These are phyloP conservation scores for Gastrolobium villosum DNA, from an alignment of 306 rosid genomes.

Conservation along the genomic window DNA sequence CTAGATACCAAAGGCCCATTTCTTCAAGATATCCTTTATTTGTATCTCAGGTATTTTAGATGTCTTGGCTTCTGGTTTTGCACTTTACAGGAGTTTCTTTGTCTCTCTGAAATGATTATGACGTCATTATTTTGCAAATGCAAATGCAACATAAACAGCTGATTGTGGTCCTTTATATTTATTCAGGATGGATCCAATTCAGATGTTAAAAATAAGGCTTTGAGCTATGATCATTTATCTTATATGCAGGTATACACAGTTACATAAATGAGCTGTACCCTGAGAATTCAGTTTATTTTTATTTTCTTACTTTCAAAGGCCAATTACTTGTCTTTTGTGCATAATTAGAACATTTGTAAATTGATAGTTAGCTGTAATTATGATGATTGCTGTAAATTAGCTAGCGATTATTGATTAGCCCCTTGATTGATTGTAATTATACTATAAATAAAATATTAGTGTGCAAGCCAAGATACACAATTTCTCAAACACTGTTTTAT, in stretches of 20 bases:
- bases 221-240: conserved; percentile 80
- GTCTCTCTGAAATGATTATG: conserved; percentile 31
- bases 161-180: conserved; percentile 36
- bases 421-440: conserved; percentile 16
- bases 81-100: conserved; percentile 34
- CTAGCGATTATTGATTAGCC: conserved; percentile 9
- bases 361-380: conserved; percentile 4
- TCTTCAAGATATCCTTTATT: conserved; percentile 87
- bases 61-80: conserved; percentile 44
- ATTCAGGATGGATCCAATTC: conserved; percentile 86
- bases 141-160: conserved; percentile 36
- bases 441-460: conserved; percentile 8
- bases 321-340: conserved; percentile 37
- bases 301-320: conserved; percentile 34
- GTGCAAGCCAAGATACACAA: background rate
- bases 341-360: conserved; percentile 23
- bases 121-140: conserved; percentile 42
- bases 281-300: conserved; percentile 28
- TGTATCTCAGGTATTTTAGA: conserved; percentile 86
- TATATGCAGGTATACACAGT: conserved; percentile 82
- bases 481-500: background rate
- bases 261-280: conserved; percentile 30
- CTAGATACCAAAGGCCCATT: conserved; percentile 78
- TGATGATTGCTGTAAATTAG: conserved; percentile 28
- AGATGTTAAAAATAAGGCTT: conserved; percentile 76